Percentiles rank a stretch among this genome's conserved stretches.
These are phyloP conservation scores for Malassezia equina DNA, from an alignment of 1,284 basidiomycete species.

Conservation along the genomic window DNA sequence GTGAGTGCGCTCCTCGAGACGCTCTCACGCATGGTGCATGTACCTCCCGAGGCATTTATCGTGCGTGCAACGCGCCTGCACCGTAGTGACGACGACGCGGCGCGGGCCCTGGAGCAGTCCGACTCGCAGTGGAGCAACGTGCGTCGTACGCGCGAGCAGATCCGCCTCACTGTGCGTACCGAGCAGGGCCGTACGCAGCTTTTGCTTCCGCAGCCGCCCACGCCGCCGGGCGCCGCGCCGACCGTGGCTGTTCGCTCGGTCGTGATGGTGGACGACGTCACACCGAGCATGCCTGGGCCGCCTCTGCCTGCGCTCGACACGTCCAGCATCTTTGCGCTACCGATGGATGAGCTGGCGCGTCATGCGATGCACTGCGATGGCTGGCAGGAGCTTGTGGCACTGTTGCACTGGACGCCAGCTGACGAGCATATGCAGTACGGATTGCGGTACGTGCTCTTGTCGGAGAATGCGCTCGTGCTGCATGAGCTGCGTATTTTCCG, in stretches of 20 bases:
- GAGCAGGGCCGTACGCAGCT: conserved; percentile 1
- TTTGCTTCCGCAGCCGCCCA: conserved; percentile 7
- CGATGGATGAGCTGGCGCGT: background rate
- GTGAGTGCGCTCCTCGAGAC: conserved; percentile 5
- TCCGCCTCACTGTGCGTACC: conserved; percentile 11
- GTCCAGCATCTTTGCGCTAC: background rate
- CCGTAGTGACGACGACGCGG: conserved; percentile 14
- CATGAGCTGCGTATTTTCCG: conserved; percentile 15
- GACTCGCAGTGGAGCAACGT: conserved; percentile 20
- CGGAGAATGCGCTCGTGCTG: conserved; percentile 10
- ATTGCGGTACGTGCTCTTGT: conserved; percentile 13
- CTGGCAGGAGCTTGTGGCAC: conserved; percentile 9
- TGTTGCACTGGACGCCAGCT: conserved; percentile 8
- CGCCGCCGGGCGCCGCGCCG: conserved; percentile 11
- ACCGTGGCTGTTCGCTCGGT: conserved; percentile 10
- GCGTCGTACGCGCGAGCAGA: conserved; percentile 15
- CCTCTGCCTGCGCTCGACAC: background rate
- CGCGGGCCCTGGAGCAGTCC: conserved; percentile 5
- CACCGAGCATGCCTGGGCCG: background rate
- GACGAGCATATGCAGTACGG: conserved; percentile 5
- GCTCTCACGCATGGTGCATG: conserved; percentile 7
- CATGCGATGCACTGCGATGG: conserved; percentile 4
- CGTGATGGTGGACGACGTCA: conserved; percentile 12
- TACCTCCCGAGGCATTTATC: conserved; percentile 13
- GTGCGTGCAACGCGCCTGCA: conserved; percentile 9